phyloP scores from a whole-genome alignment of 148 eudicot genomes.

The Nepenthes mirabilis region DNA sequence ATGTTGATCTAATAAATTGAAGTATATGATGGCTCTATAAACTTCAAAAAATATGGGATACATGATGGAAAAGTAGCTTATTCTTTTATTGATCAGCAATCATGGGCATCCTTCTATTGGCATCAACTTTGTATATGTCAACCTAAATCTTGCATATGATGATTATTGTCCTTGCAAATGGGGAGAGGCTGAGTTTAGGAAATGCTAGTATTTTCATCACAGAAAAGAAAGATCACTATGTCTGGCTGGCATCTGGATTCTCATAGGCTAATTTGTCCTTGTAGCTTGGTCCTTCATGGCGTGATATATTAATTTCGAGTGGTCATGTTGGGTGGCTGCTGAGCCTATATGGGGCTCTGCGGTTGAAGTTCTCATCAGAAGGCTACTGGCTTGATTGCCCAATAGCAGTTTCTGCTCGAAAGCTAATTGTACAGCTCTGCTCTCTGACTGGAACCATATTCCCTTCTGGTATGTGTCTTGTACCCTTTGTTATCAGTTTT shows the following conservation, averaged over 20 bases:
- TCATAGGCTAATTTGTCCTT: constrained; percentile 4
- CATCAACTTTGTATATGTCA: too few relatives aligned
- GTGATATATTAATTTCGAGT: constrained; percentile 57
- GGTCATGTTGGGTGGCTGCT: constrained; percentile 83
- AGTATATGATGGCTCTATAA: too few relatives aligned
- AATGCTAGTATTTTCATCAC: too few relatives aligned
- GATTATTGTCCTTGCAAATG: too few relatives aligned
- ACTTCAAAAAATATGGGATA: too few relatives aligned
- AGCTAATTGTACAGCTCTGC: constrained; percentile 79
- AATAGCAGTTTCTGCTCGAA: constrained; percentile 92
- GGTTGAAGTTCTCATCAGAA: constrained; percentile 61
- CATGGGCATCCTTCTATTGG: too few relatives aligned
- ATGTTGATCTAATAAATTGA: too few relatives aligned
- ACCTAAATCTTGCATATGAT: too few relatives aligned
- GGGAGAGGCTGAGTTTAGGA: too few relatives aligned
- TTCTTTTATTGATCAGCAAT: too few relatives aligned
- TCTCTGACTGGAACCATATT: constrained; percentile 77
- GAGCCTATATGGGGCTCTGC: constrained; percentile 66
- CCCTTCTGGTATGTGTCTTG: constrained; percentile 47
- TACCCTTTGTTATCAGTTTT: neutral
- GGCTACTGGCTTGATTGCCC: constrained; percentile 97
- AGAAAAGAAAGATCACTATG: neutral
- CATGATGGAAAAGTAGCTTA: too few relatives aligned
- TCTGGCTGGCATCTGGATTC: neutral
- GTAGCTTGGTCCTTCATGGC: constrained; percentile 93